Percentiles rank a stretch among this genome's conserved stretches.
These are phyloP conservation scores for Colletotrichum shisoi DNA, from an alignment of 2,329 filamentous ascomycete species.

Conservation along the genomic window DNA sequence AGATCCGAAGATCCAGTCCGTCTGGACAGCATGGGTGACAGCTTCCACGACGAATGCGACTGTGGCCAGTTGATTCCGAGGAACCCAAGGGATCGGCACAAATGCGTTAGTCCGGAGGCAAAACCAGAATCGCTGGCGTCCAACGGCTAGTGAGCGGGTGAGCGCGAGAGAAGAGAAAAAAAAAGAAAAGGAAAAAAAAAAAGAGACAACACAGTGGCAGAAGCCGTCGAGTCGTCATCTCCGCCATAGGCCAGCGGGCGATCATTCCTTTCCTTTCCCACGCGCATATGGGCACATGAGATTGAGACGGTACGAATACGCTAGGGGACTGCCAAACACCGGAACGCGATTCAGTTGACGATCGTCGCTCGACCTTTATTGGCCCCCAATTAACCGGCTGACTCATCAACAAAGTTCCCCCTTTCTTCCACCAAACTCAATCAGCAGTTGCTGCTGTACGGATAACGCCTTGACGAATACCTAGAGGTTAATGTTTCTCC, in stretches of 20 bases:
- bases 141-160: no score
- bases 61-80: conserved; percentile 34
- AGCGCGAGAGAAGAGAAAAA: no score
- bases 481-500: no score
- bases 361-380: background rate
- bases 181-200: background rate
- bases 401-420: no score
- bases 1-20: conserved; percentile 23
- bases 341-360: background rate
- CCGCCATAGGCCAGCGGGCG: background rate
- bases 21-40: background rate
- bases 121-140: background rate
- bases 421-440: no score
- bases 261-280: background rate
- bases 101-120: background rate
- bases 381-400: no score
- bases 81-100: background rate
- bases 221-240: background rate
- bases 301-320: no score
- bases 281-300: background rate
- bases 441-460: no score
- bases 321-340: no score
- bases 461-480: no score
- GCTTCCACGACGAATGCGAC: conserved; percentile 24
- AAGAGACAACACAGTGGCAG: conserved; percentile 1